Evolutionary conservation across 495 filamentous ascomycete species (phyloP).

Genomic region (Halenospora varia): DNA sequence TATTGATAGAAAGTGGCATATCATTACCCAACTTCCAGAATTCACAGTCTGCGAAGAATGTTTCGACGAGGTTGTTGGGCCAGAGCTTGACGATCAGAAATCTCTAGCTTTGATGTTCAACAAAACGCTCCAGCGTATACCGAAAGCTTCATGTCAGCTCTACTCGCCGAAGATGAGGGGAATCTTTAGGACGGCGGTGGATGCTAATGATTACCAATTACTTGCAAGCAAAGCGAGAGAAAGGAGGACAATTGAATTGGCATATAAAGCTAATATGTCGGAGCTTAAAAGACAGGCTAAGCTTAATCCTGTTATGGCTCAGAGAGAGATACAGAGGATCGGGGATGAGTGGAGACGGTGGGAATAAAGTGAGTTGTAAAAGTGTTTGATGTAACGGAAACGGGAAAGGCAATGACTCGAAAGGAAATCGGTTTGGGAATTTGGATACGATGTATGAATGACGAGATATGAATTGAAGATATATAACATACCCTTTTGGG

Average conservation of each 20-base stretch:
- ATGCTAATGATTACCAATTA: slow-evolving; percentile 47
- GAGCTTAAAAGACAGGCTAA: slow-evolving; percentile 8
- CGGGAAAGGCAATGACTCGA: too few relatives aligned
- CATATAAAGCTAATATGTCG: slow-evolving; percentile 17
- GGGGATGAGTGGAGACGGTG: slow-evolving; percentile 17
- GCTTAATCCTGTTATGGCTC: neutral
- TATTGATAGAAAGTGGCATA: slow-evolving; percentile 51
- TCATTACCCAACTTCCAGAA: slow-evolving; percentile 57
- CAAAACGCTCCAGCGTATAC: slow-evolving; percentile 1
- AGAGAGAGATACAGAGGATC: slow-evolving; percentile 11
- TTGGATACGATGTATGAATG: too few relatives aligned
- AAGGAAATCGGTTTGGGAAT: too few relatives aligned
- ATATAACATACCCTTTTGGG: too few relatives aligned
- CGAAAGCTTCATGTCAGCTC: slow-evolving; percentile 47
- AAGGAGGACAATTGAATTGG: slow-evolving; percentile 17
- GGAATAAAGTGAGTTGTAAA: too few relatives aligned
- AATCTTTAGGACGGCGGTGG: slow-evolving; percentile 49
- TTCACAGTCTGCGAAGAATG: slow-evolving; percentile 67
- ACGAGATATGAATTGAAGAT: too few relatives aligned
- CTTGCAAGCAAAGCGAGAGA: slow-evolving; percentile 30
- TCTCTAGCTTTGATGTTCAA: slow-evolving; percentile 22
- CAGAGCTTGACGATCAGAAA: slow-evolving; percentile 18
- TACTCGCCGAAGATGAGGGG: slow-evolving; percentile 58
- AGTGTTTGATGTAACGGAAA: too few relatives aligned
- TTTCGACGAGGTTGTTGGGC: slow-evolving; percentile 24